Conservation (phyloP, 495 filamentous ascomycete genomes). For the Penicillium verhagenii region DNA sequence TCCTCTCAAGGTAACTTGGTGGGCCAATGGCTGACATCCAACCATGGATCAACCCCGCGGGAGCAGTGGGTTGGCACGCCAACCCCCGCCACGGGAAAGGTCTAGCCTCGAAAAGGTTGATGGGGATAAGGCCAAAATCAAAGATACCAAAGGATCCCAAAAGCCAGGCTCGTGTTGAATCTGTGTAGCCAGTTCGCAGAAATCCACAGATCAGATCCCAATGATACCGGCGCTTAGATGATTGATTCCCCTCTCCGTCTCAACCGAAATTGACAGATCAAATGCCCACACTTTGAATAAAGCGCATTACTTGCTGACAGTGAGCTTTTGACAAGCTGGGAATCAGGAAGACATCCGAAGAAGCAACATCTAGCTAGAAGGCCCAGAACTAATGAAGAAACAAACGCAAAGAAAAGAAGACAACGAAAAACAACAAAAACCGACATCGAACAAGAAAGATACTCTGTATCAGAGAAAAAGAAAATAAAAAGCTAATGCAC, state of each 20-base stretch:
- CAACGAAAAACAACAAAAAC: too few relatives aligned
- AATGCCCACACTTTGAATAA: neutral
- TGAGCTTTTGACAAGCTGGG: too few relatives aligned
- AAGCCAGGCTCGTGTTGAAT: neutral
- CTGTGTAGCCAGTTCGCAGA: constrained; percentile 9
- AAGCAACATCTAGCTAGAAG: too few relatives aligned
- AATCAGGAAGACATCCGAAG: too few relatives aligned
- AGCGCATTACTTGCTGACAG: neutral
- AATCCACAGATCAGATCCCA: neutral
- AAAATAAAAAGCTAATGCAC: neutral
- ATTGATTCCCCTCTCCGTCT: neutral
- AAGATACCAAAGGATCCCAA: too few relatives aligned
- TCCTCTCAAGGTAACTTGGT: neutral
- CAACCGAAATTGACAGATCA: neutral
- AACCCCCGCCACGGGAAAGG: constrained; percentile 5
- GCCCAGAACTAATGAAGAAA: too few relatives aligned
- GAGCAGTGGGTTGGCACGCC: constrained; percentile 4
- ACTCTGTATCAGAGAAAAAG: neutral
- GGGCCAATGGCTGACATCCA: neutral
- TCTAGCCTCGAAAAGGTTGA: neutral
- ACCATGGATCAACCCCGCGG: neutral
- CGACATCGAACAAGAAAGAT: too few relatives aligned
- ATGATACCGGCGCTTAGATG: neutral
- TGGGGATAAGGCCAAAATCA: neutral
- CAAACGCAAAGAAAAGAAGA: too few relatives aligned